Evolutionary conservation across 2,329 filamentous ascomycete genomes (phyloP).

Genomic region (Tolypocladium endophyticum): DNA sequence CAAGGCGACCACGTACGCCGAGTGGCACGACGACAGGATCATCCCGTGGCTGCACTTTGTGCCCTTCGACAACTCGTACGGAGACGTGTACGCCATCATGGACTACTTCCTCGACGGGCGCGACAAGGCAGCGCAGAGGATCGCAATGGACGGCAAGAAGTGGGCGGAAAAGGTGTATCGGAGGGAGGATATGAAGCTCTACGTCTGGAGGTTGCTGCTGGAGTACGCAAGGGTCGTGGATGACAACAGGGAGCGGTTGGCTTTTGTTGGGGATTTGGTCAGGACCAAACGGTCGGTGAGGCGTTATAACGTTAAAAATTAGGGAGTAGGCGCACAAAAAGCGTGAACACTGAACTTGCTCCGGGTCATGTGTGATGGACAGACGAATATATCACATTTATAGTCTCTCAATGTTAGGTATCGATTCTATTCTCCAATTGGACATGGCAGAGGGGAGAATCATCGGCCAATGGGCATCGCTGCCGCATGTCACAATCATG

Average conservation of each 20-base stretch:
- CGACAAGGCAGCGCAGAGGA: constrained; percentile 44
- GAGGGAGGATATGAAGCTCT: constrained; percentile 56
- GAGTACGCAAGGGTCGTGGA: constrained; percentile 45
- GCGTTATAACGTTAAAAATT: no score
- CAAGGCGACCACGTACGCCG: constrained; percentile 61
- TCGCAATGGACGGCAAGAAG: constrained; percentile 46
- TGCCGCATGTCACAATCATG: no score
- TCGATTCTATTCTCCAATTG: no score
- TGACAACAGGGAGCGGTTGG: constrained; percentile 32
- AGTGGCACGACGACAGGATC: constrained; percentile 65
- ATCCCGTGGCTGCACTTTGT: constrained; percentile 63
- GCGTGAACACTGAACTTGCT: no score
- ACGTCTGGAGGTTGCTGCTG: constrained; percentile 49
- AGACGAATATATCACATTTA: no score
- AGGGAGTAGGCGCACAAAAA: no score
- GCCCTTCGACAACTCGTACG: constrained; percentile 58
- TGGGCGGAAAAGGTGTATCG: constrained; percentile 54
- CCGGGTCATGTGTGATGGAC: no score
- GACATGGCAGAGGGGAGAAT: no score
- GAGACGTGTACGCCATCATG: constrained; percentile 55
- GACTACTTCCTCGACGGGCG: constrained; percentile 53
- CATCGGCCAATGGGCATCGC: no score
- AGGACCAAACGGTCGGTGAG: no score
- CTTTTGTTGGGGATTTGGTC: constrained; percentile 34
- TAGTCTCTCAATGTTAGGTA: no score